Conservation (phyloP, 306 rosid species). For the Prunus mume region DNA sequence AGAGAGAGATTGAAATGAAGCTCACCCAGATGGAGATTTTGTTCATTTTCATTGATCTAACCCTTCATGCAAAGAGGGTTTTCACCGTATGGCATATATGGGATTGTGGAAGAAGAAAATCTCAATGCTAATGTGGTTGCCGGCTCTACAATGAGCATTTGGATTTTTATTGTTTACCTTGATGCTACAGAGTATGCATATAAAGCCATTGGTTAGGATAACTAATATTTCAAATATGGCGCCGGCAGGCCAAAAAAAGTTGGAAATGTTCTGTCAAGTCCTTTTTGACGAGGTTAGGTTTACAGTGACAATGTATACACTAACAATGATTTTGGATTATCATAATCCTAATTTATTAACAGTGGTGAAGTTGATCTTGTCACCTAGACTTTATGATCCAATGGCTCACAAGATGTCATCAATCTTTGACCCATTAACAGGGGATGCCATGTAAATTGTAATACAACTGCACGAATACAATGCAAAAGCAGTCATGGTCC, state of each 20-base stretch:
- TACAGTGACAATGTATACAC: slow-evolving; percentile 7
- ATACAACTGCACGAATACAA: slow-evolving; percentile 1
- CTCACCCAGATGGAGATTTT: slow-evolving; percentile 29
- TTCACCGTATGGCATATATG: slow-evolving; percentile 5
- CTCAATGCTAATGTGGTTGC: slow-evolving; percentile 24
- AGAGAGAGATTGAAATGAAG: slow-evolving; percentile 35
- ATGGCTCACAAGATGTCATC: background rate
- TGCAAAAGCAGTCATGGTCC: background rate
- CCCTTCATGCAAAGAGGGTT: slow-evolving; percentile 5
- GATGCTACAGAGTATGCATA: background rate
- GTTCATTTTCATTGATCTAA: slow-evolving; percentile 41
- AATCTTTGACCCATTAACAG: background rate
- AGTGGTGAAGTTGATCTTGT: slow-evolving; percentile 1
- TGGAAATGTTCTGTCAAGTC: slow-evolving; percentile 32
- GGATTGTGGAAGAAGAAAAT: slow-evolving; percentile 25
- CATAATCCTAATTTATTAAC: background rate
- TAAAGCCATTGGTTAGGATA: slow-evolving; percentile 3
- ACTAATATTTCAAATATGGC: slow-evolving; percentile 14
- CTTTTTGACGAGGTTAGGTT: slow-evolving; percentile 11
- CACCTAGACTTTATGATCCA: background rate
- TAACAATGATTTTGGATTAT: slow-evolving; percentile 8
- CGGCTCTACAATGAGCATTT: slow-evolving; percentile 42
- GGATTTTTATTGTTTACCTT: slow-evolving; percentile 16
- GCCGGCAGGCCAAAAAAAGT: slow-evolving; percentile 47
- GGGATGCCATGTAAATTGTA: background rate